A percentile compares a stretch with the other conserved stretches of the same genome.
Evolutionary conservation across 2,329 filamentous ascomycete species (phyloP).

Genomic region (Colletotrichum sp.): DNA sequence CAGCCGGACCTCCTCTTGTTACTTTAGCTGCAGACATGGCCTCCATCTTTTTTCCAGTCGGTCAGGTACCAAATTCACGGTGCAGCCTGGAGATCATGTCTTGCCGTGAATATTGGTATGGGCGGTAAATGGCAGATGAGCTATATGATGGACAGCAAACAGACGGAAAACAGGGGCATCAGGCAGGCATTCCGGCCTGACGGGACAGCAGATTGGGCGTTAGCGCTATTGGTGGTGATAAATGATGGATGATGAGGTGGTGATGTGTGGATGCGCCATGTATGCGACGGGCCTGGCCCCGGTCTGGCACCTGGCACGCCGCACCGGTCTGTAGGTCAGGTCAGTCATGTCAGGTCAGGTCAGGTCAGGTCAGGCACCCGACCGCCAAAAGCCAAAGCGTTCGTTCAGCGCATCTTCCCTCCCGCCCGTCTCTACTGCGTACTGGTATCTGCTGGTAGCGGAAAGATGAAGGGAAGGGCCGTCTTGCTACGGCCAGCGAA

Average conservation of each 20-base stretch:
- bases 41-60: background rate
- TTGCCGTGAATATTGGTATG: background rate
- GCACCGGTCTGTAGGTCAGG: background rate
- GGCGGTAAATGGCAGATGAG: background rate
- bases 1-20: background rate
- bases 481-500: background rate
- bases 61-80: background rate
- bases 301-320: background rate
- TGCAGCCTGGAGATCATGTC: background rate
- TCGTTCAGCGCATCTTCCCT: background rate
- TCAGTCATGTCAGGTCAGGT: background rate
- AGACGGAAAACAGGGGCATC: background rate
- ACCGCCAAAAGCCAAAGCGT: background rate
- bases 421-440: background rate
- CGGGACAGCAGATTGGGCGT: background rate
- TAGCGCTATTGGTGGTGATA: conserved; percentile 9
- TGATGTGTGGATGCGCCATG: conserved; percentile 5
- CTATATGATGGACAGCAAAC: background rate
- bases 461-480: background rate
- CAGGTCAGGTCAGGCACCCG: background rate
- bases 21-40: background rate
- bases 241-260: conserved; percentile 10
- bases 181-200: conserved; percentile 7
- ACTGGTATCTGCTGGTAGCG: background rate
- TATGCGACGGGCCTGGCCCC: background rate